These are phyloP conservation scores for Candida nanaspora DNA, from an alignment of 805 yeast species.

Conservation along the genomic window DNA sequence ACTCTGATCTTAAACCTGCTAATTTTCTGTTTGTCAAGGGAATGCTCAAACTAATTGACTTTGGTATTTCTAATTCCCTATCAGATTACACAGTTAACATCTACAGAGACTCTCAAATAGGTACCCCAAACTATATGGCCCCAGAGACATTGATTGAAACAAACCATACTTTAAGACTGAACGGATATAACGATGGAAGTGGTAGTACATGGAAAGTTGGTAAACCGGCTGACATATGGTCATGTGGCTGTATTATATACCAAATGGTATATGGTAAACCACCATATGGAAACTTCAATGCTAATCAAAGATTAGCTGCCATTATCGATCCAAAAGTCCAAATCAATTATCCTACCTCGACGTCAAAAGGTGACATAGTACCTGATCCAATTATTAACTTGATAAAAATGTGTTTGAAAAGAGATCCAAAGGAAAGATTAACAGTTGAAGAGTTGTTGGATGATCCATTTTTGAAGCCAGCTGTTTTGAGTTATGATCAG, in stretches of 20 bases:
- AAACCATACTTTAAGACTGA: conserved; percentile 20
- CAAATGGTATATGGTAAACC: conserved; percentile 94
- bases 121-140: conserved; percentile 97
- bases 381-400: conserved; percentile 47
- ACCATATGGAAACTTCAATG: conserved; percentile 77
- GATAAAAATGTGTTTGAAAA: conserved; percentile 61
- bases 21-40: conserved; percentile 80
- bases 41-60: conserved; percentile 79
- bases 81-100: conserved; percentile 89
- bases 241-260: conserved; percentile 92
- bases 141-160: conserved; percentile 85
- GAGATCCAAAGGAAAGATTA: conserved; percentile 65
- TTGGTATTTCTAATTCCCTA: conserved; percentile 92
- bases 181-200: conserved; percentile 20
- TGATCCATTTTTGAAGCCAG: conserved; percentile 68
- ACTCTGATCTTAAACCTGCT: conserved; percentile 45
- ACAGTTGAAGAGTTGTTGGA: conserved; percentile 54
- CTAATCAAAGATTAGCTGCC: conserved; percentile 72
- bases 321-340: conserved; percentile 79
- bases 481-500: conserved; percentile 59
- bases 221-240: conserved; percentile 95
- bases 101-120: conserved; percentile 84
- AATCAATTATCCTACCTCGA: conserved; percentile 52
- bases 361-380: conserved; percentile 11
- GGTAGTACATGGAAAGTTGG: conserved; percentile 67